phyloP scores from a whole-genome alignment of 495 filamentous ascomycete species.

The Lindgomyces ingoldianus region DNA sequence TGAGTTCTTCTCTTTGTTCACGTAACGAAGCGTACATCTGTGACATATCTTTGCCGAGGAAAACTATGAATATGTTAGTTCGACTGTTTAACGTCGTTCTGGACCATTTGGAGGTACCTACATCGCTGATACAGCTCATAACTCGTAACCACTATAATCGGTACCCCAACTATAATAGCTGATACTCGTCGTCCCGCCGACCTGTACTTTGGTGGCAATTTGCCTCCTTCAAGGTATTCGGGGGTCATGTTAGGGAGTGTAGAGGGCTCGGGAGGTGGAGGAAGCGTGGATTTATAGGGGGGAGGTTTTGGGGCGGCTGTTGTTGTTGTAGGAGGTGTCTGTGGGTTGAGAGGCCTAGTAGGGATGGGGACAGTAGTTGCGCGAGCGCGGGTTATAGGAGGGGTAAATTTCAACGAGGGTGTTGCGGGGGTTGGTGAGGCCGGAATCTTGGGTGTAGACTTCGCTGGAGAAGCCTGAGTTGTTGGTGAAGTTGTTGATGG shows the following conservation, averaged over 20 bases:
- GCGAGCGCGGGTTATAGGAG: not conserved
- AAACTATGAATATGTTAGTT: not conserved
- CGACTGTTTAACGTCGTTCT: not conserved
- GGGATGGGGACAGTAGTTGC: constrained; percentile 10
- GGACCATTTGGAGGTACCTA: constrained; percentile 9
- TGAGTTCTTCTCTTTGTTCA: not conserved
- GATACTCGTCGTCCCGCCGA: constrained; percentile 22
- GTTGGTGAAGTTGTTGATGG: not conserved
- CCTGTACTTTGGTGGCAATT: constrained; percentile 29
- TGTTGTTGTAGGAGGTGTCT: not conserved
- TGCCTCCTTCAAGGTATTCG: not conserved
- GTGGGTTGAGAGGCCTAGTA: constrained; percentile 1
- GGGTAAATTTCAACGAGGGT: not conserved
- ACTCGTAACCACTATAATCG: constrained; percentile 29
- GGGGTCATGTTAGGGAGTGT: not conserved
- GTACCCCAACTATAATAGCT: constrained; percentile 34
- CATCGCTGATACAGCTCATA: constrained; percentile 32
- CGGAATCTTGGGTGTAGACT: not conserved
- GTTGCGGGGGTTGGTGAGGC: constrained; percentile 1
- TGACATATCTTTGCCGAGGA: not conserved
- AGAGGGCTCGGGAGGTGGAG: not conserved
- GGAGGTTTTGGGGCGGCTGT: not conserved
- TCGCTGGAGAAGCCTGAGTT: not conserved
- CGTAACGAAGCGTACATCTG: not conserved
- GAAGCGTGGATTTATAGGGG: not conserved